A percentile compares a stretch with the other conserved stretches of the same genome.
Evolutionary conservation across 2,329 filamentous ascomycete genomes (phyloP).

Genomic region (Neonectria faginata): DNA sequence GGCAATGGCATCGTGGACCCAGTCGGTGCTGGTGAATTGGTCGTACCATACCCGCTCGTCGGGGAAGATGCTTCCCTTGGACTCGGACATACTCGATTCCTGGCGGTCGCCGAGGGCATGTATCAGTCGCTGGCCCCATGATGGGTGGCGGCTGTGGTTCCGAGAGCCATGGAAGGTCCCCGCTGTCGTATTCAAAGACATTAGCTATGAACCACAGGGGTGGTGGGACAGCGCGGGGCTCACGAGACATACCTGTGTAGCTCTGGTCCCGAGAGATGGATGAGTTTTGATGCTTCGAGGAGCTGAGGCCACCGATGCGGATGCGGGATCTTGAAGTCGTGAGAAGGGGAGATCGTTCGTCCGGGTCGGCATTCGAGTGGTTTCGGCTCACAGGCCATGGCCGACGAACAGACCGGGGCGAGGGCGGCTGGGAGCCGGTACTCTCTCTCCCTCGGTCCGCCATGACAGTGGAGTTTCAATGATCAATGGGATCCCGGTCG

Average conservation of each 20-base stretch:
- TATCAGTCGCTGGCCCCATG: conserved; percentile 71
- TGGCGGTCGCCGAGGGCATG: conserved; percentile 70
- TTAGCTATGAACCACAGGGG: conserved; percentile 26
- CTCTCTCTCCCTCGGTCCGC: conserved; percentile 45
- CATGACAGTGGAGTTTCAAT: conserved; percentile 41
- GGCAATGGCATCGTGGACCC: conserved; percentile 97
- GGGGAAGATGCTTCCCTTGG: conserved; percentile 73
- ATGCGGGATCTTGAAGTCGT: conserved; percentile 55
- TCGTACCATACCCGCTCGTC: conserved; percentile 98
- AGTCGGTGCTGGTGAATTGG: conserved; percentile 97
- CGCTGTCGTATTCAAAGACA: conserved; percentile 28
- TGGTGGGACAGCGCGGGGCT: neutral
- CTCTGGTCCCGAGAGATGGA: conserved; percentile 57
- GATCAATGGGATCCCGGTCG: neutral
- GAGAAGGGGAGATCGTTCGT: conserved; percentile 60
- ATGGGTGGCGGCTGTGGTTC: conserved; percentile 69
- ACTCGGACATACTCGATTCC: conserved; percentile 67
- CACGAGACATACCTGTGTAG: conserved; percentile 52
- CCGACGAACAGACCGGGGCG: conserved; percentile 49
- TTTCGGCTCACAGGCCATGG: conserved; percentile 43
- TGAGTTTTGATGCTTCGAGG: conserved; percentile 42
- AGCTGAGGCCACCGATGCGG: conserved; percentile 52
- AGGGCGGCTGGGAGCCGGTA: conserved; percentile 49
- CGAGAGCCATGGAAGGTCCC: conserved; percentile 55
- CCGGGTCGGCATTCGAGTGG: conserved; percentile 49